Base-by-base conservation (phyloP, 805 yeast genomes). In the Cyberlindnera xylosilytica region DNA sequence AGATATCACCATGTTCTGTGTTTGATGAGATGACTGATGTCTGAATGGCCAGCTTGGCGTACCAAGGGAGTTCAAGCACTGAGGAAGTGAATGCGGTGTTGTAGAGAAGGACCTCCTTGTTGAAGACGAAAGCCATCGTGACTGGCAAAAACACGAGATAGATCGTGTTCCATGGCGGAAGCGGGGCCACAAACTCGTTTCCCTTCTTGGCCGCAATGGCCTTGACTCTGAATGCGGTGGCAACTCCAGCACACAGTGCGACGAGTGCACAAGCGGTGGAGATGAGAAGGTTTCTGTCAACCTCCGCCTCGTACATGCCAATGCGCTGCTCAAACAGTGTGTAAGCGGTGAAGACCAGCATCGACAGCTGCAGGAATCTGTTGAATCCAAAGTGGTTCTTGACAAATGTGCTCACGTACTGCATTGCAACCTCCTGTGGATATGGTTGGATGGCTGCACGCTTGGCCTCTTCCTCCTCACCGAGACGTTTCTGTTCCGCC, bases 141-240 rank as follows among this genome's bases (percentile, higher is more conserved):
- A 60, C 46, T 2, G 71, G 68, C 17, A 68, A 33, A 45, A 57
- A 65, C 4, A 64, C 41, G 30, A 63, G 30, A 44, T 67, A 67
- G 4, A 65, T 31, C 3, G 61, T 51, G 38, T 67, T 66, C 57
- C 65, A 68, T 12, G 56, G 53, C 1, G 67, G 66, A 19, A 61
- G 22, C 12, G 30, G 37, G 4, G 20, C 41, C 7, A 24, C 42
- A 19, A 34, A 32, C 17, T 35, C 48, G 6, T 22, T 30, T 4
- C 33, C 42, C 4, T 13, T 19, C 11, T 23, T 28, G 20, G 24
- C 20, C 4, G 6, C 15, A 12, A 35, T 5, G 10, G 36, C 20
- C 1, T 37, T 19, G 38, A 46, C 53, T 45, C 45, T 49, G 37
- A 34, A 49, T 15, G 51, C 39, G 18, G 48, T 50, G 13, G 55